Evolutionary conservation across 2,329 filamentous ascomycete genomes (phyloP).

Genomic region (Immersiporthe knoxdaviesiana): DNA sequence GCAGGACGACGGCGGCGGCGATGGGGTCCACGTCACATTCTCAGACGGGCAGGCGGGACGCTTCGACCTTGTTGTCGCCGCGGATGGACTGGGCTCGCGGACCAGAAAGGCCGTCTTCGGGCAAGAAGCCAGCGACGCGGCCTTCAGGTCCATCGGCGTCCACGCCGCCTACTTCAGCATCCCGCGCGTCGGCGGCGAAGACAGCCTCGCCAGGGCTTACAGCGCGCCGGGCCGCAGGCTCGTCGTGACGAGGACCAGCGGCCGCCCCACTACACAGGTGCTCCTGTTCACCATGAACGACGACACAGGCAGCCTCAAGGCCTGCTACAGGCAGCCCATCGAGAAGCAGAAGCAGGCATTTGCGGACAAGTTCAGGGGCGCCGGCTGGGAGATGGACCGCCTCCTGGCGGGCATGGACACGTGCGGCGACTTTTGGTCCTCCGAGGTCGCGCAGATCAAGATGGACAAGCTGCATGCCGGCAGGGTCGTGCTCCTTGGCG

Average conservation of each 20-base stretch:
- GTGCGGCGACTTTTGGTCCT: conserved; percentile 50
- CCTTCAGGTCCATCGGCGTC: conserved; percentile 33
- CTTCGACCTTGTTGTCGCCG: conserved; percentile 58
- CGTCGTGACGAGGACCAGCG: conserved; percentile 45
- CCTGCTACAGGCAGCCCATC: conserved; percentile 3
- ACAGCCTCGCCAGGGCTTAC: conserved; percentile 1
- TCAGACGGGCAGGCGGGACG: conserved; percentile 45
- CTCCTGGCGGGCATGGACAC: conserved; percentile 46
- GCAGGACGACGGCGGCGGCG: conserved; percentile 38
- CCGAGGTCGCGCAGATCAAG: conserved; percentile 49
- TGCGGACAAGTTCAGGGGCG: conserved; percentile 25
- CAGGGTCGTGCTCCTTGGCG: conserved; percentile 55
- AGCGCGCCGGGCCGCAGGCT: conserved; percentile 38
- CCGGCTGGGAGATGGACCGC: conserved; percentile 49
- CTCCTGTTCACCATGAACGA: conserved; percentile 11
- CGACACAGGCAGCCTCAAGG: conserved; percentile 12
- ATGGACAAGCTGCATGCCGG: conserved; percentile 47
- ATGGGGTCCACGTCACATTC: conserved; percentile 45
- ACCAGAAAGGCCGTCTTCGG: conserved; percentile 48
- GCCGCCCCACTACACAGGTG: conserved; percentile 37
- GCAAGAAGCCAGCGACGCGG: conserved; percentile 32
- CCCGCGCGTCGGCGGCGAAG: conserved; percentile 10
- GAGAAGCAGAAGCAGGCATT: conserved; percentile 21
- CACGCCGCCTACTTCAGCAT: conserved; percentile 33
- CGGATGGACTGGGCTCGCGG: conserved; percentile 58